Percentiles rank a stretch among this genome's conserved stretches.
These are phyloP conservation scores for Xylariaceae sp. DNA, from an alignment of 2,329 filamentous ascomycete genomes.

Conservation along the genomic window DNA sequence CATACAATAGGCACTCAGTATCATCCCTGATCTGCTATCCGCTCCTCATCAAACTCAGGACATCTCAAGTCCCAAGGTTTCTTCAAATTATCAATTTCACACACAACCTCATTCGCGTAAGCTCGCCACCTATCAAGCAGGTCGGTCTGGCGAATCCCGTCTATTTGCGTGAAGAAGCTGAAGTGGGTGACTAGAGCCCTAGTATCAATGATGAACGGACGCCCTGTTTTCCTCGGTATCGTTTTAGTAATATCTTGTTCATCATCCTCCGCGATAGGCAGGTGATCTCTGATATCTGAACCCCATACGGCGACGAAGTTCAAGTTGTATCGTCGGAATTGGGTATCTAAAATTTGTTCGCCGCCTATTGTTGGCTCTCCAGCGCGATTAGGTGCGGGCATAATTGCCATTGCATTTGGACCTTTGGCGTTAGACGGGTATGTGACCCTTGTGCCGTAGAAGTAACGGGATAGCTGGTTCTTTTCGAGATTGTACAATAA, in stretches of 20 bases:
- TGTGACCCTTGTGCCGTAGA: constrained; percentile 38
- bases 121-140: constrained; percentile 51
- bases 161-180: constrained; percentile 42
- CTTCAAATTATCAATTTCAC: constrained; percentile 26
- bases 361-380: constrained; percentile 20
- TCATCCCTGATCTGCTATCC: too few relatives aligned
- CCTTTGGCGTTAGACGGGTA: constrained; percentile 24
- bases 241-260: constrained; percentile 45
- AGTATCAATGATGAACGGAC: constrained; percentile 51
- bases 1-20: too few relatives aligned
- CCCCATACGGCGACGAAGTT: constrained; percentile 55
- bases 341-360: constrained; percentile 44
- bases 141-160: constrained; percentile 49
- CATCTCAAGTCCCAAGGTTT: constrained; percentile 17
- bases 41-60: constrained; percentile 6
- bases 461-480: constrained; percentile 44
- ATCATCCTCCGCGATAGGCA: constrained; percentile 44
- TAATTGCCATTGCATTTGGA: constrained; percentile 8
- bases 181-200: constrained; percentile 54
- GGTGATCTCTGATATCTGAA: constrained; percentile 47
- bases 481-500: constrained; percentile 50
- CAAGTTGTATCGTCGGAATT: constrained; percentile 49
- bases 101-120: constrained; percentile 53
- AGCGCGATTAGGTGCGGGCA: constrained; percentile 1
- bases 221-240: constrained; percentile 38